Evolutionary conservation across 441 rosid genomes (phyloP).

Genomic region (Cnidoscolus chayamansa): DNA sequence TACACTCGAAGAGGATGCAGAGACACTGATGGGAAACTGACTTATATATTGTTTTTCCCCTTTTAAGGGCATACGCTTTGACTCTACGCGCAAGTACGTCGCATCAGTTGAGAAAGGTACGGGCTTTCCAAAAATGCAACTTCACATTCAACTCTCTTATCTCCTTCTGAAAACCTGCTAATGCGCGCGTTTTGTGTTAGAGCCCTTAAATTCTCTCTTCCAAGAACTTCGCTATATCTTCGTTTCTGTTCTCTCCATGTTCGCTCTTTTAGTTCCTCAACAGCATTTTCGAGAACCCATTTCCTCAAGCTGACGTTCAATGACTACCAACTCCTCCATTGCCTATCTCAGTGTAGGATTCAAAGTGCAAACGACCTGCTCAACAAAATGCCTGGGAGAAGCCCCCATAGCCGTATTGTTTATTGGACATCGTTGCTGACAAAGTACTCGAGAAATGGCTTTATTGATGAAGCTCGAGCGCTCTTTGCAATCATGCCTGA

Average conservation of each 20-base stretch:
- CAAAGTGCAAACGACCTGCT: slow-evolving; percentile 57
- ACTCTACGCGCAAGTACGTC: neutral
- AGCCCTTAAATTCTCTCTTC: slow-evolving; percentile 23
- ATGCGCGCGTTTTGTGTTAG: slow-evolving; percentile 36
- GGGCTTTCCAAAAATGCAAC: no score
- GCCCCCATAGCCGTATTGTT: slow-evolving; percentile 36
- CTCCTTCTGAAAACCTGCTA: slow-evolving; percentile 11
- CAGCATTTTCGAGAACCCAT: slow-evolving; percentile 23
- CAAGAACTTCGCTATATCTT: slow-evolving; percentile 16
- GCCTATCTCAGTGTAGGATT: slow-evolving; percentile 34
- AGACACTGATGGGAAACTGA: neutral
- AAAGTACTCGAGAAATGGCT: slow-evolving; percentile 44
- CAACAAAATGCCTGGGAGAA: slow-evolving; percentile 48
- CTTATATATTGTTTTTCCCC: neutral
- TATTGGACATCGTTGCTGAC: slow-evolving; percentile 64
- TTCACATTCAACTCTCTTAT: neutral
- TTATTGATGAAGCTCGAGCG: slow-evolving; percentile 50
- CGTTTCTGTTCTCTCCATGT: slow-evolving; percentile 17
- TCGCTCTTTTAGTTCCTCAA: slow-evolving; percentile 22
- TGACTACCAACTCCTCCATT: slow-evolving; percentile 42
- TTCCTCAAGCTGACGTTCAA: slow-evolving; percentile 28
- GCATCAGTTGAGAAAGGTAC: no score
- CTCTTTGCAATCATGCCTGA: slow-evolving; percentile 61
- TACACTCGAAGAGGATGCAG: no score
- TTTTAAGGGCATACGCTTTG: neutral